phyloP scores from a whole-genome alignment of 306 rosid genomes.

The Quercus glauca region DNA sequence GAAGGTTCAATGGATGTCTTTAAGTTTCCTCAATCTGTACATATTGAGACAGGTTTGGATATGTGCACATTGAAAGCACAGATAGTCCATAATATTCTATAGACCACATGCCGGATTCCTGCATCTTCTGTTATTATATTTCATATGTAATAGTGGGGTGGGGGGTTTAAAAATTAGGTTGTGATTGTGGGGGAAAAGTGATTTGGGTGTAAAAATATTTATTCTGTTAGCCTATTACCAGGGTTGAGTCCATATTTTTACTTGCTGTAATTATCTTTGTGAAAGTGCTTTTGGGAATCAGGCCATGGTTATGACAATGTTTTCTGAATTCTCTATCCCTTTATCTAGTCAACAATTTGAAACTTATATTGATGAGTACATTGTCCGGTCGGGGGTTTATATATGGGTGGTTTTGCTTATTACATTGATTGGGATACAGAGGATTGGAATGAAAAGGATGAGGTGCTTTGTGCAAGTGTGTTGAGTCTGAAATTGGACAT shows the following conservation, averaged over 20 bases:
- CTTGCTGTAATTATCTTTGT: not conserved
- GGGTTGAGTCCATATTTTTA: not conserved
- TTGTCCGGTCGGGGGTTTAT: not conserved
- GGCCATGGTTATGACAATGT: not conserved
- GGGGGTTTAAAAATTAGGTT: too few relatives aligned
- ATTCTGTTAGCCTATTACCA: not conserved
- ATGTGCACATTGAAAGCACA: not conserved
- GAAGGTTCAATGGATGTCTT: not conserved
- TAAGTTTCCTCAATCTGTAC: not conserved
- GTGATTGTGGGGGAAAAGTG: not conserved
- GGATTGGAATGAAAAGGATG: too few relatives aligned
- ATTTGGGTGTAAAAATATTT: not conserved
- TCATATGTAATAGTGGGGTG: not conserved
- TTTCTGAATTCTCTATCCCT: not conserved
- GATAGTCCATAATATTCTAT: not conserved
- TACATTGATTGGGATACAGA: not conserved
- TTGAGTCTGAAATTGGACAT: too few relatives aligned
- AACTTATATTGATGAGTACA: not conserved
- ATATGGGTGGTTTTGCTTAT: not conserved
- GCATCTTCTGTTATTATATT: not conserved
- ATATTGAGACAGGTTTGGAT: not conserved
- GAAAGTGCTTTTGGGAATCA: not conserved
- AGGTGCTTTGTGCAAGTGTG: too few relatives aligned
- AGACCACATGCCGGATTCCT: not conserved
- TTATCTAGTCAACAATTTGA: not conserved